Base-by-base conservation (phyloP, 2,329 filamentous ascomycete genomes). In the Pseudogymnoascus destructans region DNA sequence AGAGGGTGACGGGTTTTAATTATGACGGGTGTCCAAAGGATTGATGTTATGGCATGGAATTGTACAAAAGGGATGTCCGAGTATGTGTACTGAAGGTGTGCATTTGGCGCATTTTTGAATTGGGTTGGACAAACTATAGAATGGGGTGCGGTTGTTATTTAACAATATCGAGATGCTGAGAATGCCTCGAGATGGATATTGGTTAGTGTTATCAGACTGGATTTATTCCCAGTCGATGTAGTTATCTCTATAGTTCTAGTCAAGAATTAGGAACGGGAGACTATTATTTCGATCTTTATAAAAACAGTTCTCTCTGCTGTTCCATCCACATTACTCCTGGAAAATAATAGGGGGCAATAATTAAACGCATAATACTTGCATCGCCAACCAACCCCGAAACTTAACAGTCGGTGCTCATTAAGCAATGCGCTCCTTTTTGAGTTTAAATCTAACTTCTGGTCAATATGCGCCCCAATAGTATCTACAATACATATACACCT, bases 31-130 rank as follows among this genome's bases (percentile, higher is more conserved):
- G 25, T 30, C 23, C 46, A 30, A 17, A 19, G 46, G 46, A 17
- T 32, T 32, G 46, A 52, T 52, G 46, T 9, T 58, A 63, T 79
- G 13, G 56, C 23, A 49, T 58, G 21, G 36, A 13, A 35, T 42
- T 57, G 33, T 57, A 49, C n/a, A 57, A 38, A 57, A 13, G 55
- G 35, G 17, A 35, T 58, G 46, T 52, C 46, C 25, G 46, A 52
- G 46, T 52, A 52, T 52, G 9, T 52, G 46, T 52, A 52, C 25
- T 32, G 7, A 30, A 11, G 46, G 15, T 52, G 25, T 52, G 46
- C 25, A 52, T 52, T 30, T 52, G 46, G 46, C 46, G 46, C 46
- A 52, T 30, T 52, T 30, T 52, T 52, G 23, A 52, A 52, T 52
- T 52, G 46, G 46, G 46, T 52, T 52, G n/a, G 46, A 30, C 46